A percentile compares a stretch with the other conserved stretches of the same genome.
phyloP scores from a whole-genome alignment of 345 rosid species.

The Boechera stricta region DNA sequence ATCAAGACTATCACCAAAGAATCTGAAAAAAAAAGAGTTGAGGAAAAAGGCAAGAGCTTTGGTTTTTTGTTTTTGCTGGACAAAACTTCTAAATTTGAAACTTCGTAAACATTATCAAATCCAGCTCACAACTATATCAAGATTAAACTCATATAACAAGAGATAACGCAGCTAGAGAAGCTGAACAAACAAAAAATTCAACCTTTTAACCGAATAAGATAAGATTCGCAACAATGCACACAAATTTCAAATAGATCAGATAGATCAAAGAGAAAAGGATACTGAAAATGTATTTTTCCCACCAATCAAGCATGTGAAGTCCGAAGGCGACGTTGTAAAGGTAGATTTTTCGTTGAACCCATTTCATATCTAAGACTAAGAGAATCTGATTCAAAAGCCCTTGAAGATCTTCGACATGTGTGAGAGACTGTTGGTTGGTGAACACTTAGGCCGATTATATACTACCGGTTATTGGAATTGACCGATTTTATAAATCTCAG shows the following conservation, averaged over 20 bases:
- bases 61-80: background rate
- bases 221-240: background rate
- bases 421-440: background rate
- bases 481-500: conserved; percentile 10
- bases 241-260: background rate
- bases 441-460: background rate
- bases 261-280: conserved; percentile 53
- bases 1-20: conserved; percentile 73
- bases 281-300: conserved; percentile 98
- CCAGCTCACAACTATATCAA: background rate
- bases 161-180: background rate
- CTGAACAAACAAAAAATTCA: background rate
- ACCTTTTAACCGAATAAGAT: background rate
- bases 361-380: conserved; percentile 63
- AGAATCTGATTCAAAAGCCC: background rate
- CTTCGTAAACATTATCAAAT: background rate
- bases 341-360: conserved; percentile 93
- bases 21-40: conserved; percentile 52
- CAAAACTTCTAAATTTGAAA: background rate
- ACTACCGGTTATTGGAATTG: background rate
- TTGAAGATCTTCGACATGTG: background rate
- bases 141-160: background rate
- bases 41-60: conserved; percentile 44
- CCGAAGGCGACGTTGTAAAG: conserved; percentile 98
- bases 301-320: conserved; percentile 98